Base-by-base conservation (phyloP, 148 eudicot species). In the Fallopia convolvulus region DNA sequence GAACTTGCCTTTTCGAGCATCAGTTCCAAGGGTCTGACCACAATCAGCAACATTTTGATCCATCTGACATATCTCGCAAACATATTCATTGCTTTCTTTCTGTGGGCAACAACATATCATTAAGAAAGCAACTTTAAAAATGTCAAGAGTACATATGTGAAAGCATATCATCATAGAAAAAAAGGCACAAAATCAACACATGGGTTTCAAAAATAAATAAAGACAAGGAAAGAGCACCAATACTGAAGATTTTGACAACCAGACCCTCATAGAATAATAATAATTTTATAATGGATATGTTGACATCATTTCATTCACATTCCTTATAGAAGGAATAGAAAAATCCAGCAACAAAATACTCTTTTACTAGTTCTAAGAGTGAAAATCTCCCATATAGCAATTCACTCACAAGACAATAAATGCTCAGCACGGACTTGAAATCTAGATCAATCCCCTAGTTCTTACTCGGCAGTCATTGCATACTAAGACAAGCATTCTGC, bases 401-500 rank as follows among this genome's bases (percentile, higher is more conserved):
- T 66, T 3, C 11, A 70, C 46, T 61, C 41, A 66, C 26, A 70
- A 23, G 15, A 76, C 5, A 41, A 76, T 39, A 53, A 33, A n/a
- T 53, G 36, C 3, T 11, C 70, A 55, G 72, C 15, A 26, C 15
- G 36, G 39, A 17, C 36, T 20, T 30, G 33, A 40, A 36, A 8
- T 53, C 60, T n/a, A 61, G 46, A 33, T 55, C 3, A 33, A 76
- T 63, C 3, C 5, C 78, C 48, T 33, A 44, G 63, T 23, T 52
- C 80, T 76, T 82, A 93, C 98, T 92, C 80, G 90, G 75, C 98
- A 93, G 79, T 79, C 79, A 61, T 88, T 78, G 81, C 99, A 94
- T 78, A 94, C 85, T 80, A 94, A 86, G 77, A 94, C 97, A 80
- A 94, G 99, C 99, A 94, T 94, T 76, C 99, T 89, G 79, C 99